These are phyloP conservation scores for Trichomonas tenax DNA, from an alignment of 208 protist species.

Conservation along the genomic window DNA sequence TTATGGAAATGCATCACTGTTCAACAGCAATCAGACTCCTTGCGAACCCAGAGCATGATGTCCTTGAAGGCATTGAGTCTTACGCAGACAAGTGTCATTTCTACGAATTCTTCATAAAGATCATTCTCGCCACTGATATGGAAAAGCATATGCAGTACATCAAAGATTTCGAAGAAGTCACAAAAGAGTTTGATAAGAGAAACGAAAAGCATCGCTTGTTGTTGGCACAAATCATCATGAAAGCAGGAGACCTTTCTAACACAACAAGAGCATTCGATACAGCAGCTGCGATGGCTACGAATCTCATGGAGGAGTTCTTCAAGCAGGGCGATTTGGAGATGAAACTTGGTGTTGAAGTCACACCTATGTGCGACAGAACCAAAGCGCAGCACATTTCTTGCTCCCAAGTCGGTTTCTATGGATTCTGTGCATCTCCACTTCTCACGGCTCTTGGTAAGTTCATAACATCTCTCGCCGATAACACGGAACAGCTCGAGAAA, in stretches of 20 bases:
- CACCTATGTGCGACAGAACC: not conserved
- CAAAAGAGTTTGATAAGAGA: not conserved
- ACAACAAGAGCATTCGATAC: not conserved
- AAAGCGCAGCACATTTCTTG: not conserved
- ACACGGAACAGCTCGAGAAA: not conserved
- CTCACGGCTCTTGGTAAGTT: not conserved
- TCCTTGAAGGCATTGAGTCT: not conserved
- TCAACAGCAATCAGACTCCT: slow-evolving; percentile 27
- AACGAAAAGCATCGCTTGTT: not conserved
- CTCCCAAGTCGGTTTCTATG: not conserved
- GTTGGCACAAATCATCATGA: not conserved
- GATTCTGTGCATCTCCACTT: not conserved
- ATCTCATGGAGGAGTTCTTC: not conserved
- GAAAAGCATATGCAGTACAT: not conserved
- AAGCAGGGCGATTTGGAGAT: not conserved
- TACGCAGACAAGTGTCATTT: not conserved
- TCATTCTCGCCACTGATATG: slow-evolving; percentile 12
- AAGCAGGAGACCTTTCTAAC: not conserved
- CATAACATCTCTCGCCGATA: not conserved
- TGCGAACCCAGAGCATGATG: not conserved
- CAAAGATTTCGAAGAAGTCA: not conserved
- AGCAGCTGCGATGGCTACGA: not conserved
- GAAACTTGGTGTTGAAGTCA: not conserved
- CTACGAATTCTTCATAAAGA: not conserved
- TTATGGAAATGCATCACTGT: slow-evolving; percentile 52